Evolutionary conservation across 768 basidiomycete species (phyloP).

Genomic region (Suillus subaureus): DNA sequence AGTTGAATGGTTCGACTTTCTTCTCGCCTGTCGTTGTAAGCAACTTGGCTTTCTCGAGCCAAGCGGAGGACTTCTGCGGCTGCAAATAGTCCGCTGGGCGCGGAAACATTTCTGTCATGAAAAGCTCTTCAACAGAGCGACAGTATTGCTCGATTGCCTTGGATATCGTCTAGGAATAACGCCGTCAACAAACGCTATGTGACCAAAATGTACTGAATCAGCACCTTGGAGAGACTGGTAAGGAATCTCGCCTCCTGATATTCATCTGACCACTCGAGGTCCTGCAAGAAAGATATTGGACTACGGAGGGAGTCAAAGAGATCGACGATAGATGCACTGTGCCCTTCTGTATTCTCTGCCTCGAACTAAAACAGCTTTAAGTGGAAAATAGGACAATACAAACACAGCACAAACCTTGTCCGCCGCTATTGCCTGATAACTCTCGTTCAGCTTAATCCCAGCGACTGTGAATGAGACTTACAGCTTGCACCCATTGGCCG

Average conservation of each 20-base stretch:
- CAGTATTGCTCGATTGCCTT: constrained; percentile 94
- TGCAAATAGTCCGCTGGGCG: constrained; percentile 76
- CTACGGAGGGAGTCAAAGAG: constrained; percentile 93
- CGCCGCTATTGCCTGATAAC: constrained; percentile 69
- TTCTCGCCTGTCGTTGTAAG: constrained; percentile 80
- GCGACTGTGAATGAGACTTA: constrained; percentile 41
- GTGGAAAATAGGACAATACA: constrained; percentile 6
- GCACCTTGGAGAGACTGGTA: constrained; percentile 84
- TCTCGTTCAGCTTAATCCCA: constrained; percentile 13
- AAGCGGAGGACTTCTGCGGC: constrained; percentile 85
- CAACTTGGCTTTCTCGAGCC: constrained; percentile 84
- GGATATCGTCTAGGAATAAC: constrained; percentile 70
- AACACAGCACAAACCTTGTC: constrained; percentile 61
- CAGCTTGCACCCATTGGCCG: constrained; percentile 90
- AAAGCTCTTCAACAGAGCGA: constrained; percentile 80
- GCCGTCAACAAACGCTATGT: constrained; percentile 9
- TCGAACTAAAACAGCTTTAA: constrained; percentile 56
- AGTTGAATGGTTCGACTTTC: constrained; percentile 94
- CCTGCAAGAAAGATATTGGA: constrained; percentile 85
- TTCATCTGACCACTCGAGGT: constrained; percentile 90
- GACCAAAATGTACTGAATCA: background rate
- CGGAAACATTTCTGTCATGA: constrained; percentile 95
- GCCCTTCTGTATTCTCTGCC: constrained; percentile 75
- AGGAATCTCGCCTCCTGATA: constrained; percentile 90
- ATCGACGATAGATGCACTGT: constrained; percentile 97